Evolutionary conservation across 202 grass and related monocot genomes (phyloP).

Genomic region (Setaria viridis): DNA sequence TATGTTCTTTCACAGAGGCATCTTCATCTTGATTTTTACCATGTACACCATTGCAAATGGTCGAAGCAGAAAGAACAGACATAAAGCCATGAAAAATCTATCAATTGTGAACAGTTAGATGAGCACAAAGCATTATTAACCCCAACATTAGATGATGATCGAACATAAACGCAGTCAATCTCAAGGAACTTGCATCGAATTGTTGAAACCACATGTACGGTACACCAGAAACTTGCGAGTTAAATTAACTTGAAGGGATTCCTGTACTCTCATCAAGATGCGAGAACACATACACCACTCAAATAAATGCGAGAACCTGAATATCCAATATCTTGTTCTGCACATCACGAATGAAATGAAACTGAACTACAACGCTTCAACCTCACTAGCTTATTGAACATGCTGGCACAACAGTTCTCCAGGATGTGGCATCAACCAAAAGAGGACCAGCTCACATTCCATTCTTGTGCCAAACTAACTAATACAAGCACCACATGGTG

Average conservation of each 20-base stretch:
- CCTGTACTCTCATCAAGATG: not conserved
- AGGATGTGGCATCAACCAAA: constrained; percentile 45
- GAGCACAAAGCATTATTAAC: not conserved
- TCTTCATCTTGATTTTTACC: not conserved
- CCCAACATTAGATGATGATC: not conserved
- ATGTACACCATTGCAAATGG: not conserved
- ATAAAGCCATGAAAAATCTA: not conserved
- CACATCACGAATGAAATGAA: constrained; percentile 22
- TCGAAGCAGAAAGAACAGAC: not conserved
- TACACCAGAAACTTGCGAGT: not conserved
- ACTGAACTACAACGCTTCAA: constrained; percentile 24
- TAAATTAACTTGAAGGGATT: not conserved
- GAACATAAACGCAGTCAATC: not conserved
- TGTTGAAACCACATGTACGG: not conserved
- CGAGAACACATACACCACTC: not conserved
- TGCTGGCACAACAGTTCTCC: constrained; percentile 19
- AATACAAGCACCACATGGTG: constrained; percentile 36
- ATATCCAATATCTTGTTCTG: constrained; percentile 22
- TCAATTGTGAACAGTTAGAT: not conserved
- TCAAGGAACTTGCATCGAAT: not conserved
- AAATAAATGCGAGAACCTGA: not conserved
- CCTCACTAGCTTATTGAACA: constrained; percentile 41
- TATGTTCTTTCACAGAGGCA: not conserved
- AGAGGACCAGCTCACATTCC: constrained; percentile 37
- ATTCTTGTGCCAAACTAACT: constrained; percentile 39